Conservation (phyloP, 2,329 filamentous ascomycete genomes). For the Fusarium succisae region DNA sequence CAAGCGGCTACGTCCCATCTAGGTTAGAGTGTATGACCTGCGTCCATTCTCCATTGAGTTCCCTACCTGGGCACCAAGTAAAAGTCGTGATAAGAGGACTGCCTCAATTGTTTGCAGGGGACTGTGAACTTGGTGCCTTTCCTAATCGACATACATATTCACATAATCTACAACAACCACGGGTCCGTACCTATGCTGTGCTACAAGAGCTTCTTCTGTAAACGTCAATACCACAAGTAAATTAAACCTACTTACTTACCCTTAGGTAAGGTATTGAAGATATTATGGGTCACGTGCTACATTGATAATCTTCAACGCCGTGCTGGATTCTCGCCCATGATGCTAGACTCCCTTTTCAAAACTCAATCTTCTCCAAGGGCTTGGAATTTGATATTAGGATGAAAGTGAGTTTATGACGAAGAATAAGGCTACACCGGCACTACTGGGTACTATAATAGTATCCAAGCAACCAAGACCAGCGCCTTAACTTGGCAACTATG, state of each 20-base stretch:
- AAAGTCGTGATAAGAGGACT: conserved; percentile 1
- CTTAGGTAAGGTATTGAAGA: not conserved
- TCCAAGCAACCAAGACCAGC: not conserved
- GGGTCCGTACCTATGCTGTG: not conserved
- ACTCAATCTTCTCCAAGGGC: not conserved
- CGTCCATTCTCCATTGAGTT: conserved; percentile 16
- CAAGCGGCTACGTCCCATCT: conserved; percentile 28
- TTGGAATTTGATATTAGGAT: not conserved
- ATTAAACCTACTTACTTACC: not conserved
- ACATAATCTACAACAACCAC: not conserved
- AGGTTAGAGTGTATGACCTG: conserved; percentile 31
- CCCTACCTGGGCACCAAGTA: not conserved
- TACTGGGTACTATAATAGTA: not conserved
- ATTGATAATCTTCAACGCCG: not conserved
- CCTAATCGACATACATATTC: too few species aligned
- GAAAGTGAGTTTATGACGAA: not conserved
- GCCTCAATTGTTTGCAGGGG: conserved; percentile 11
- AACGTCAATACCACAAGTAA: not conserved
- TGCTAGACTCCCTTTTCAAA: not conserved
- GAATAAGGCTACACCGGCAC: not conserved
- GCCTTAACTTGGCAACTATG: not conserved
- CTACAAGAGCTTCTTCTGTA: not conserved
- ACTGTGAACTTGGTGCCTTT: not conserved
- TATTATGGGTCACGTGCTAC: conserved; percentile 11
- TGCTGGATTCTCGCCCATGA: not conserved